A percentile compares a stretch with the other conserved stretches of the same genome.
phyloP scores from a whole-genome alignment of 129 eudicot species.

The sunflower (Helianthus annuus) region DNA sequence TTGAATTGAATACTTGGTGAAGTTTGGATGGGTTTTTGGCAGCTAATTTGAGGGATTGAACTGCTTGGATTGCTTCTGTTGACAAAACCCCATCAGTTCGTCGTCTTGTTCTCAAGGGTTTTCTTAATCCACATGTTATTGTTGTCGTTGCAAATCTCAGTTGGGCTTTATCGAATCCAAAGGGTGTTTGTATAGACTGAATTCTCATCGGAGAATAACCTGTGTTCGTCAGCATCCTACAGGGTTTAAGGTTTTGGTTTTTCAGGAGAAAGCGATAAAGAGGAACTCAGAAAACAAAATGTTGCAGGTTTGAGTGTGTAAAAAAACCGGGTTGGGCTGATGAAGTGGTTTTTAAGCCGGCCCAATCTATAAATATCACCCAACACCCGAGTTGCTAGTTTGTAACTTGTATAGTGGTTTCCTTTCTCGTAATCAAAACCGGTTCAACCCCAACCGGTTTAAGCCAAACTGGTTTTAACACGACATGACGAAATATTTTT shows the following conservation, averaged over 20 bases:
- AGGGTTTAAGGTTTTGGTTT: conserved; percentile 13
- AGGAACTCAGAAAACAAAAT: too few relatives aligned
- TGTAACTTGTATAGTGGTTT: too few relatives aligned
- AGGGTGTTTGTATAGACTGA: conserved; percentile 7
- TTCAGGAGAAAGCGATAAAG: too few relatives aligned
- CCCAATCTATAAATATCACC: too few relatives aligned
- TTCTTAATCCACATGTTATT: conserved; percentile 55
- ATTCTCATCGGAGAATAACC: conserved; percentile 14
- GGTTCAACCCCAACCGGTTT: too few relatives aligned
- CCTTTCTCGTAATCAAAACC: too few relatives aligned
- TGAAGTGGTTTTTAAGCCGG: too few relatives aligned
- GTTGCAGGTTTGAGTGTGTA: too few relatives aligned
- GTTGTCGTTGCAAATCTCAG: conserved; percentile 20
- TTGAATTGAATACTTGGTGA: conserved; percentile 50
- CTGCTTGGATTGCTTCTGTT: conserved; percentile 82
- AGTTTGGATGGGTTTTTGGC: conserved; percentile 58
- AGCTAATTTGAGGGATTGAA: conserved; percentile 77
- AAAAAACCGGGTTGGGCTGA: too few relatives aligned
- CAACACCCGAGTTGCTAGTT: too few relatives aligned
- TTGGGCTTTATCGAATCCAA: background rate
- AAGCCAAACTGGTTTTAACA: too few relatives aligned
- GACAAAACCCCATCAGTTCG: conserved; percentile 51
- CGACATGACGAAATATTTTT: too few relatives aligned
- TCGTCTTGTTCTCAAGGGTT: conserved; percentile 52
- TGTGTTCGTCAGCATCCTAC: conserved; percentile 1